phyloP scores from a whole-genome alignment of 1,139 yeast species.

The Barnettozyma hawaiiensis region DNA sequence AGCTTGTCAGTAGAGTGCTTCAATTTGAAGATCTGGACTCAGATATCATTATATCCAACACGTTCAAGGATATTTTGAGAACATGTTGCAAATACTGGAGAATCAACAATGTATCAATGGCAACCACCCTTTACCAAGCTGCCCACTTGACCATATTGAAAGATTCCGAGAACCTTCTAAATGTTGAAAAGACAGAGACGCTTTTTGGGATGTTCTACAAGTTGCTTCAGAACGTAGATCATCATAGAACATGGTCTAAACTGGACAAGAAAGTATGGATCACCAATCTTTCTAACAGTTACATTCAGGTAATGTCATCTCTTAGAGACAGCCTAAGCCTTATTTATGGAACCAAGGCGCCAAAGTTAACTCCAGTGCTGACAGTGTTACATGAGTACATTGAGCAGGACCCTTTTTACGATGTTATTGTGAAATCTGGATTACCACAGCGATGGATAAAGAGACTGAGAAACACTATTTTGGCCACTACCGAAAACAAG shows the following conservation, averaged over 20 bases:
- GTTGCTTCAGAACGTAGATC: slow-evolving; percentile 34
- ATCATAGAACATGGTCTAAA: slow-evolving; percentile 42
- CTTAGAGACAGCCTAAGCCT: slow-evolving; percentile 41
- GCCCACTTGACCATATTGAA: slow-evolving; percentile 40
- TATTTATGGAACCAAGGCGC: slow-evolving; percentile 48
- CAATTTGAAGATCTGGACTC: slow-evolving; percentile 26
- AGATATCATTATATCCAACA: slow-evolving; percentile 29
- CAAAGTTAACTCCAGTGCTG: slow-evolving; percentile 56
- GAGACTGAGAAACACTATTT: slow-evolving; percentile 42
- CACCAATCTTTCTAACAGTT: slow-evolving; percentile 42
- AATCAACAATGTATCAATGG: slow-evolving; percentile 46
- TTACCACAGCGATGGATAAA: slow-evolving; percentile 47
- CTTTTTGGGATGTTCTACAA: slow-evolving; percentile 25
- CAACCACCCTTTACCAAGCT: slow-evolving; percentile 49
- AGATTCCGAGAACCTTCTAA: slow-evolving; percentile 28
- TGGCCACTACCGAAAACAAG: slow-evolving; percentile 50
- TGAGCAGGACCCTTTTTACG: slow-evolving; percentile 44
- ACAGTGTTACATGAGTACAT: slow-evolving; percentile 47
- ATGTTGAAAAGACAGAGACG: slow-evolving; percentile 25
- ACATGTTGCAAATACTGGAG: slow-evolving; percentile 58
- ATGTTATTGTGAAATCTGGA: slow-evolving; percentile 34
- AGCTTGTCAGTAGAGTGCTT: slow-evolving; percentile 31
- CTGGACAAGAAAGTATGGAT: slow-evolving; percentile 51
- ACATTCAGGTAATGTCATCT: slow-evolving; percentile 42
- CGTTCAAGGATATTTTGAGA: slow-evolving; percentile 38